Percentiles rank a stretch among this genome's conserved stretches.
These are phyloP conservation scores for Exutisphaerella laricina DNA, from an alignment of 2,329 filamentous ascomycete genomes.

Conservation along the genomic window DNA sequence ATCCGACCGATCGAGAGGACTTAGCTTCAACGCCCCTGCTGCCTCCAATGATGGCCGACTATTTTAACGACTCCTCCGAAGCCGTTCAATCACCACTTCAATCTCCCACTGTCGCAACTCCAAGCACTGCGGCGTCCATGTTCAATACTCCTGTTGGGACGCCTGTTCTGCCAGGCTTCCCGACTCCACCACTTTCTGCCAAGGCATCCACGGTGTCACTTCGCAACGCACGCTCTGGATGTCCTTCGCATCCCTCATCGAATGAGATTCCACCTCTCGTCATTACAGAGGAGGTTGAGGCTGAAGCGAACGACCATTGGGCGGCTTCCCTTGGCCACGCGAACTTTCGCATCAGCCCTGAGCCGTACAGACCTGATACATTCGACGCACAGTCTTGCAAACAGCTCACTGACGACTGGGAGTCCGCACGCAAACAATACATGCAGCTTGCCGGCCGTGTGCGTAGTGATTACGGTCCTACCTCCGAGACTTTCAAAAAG, in stretches of 20 bases:
- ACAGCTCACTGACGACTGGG: slow-evolving; percentile 72
- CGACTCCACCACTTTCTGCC: slow-evolving; percentile 69
- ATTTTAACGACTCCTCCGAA: slow-evolving; percentile 47
- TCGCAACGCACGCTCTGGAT: slow-evolving; percentile 42
- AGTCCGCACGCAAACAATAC: slow-evolving; percentile 76
- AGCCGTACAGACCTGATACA: slow-evolving; percentile 65
- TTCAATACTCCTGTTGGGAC: slow-evolving; percentile 45
- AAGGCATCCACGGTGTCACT: slow-evolving; percentile 76
- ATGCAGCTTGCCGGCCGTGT: slow-evolving; percentile 83
- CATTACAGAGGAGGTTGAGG: slow-evolving; percentile 34
- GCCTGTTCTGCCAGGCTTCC: slow-evolving; percentile 44
- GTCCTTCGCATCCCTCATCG: slow-evolving; percentile 43
- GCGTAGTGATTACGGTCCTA: slow-evolving; percentile 83
- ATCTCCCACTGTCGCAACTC: slow-evolving; percentile 71
- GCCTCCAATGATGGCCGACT: slow-evolving; percentile 68
- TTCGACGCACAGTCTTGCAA: slow-evolving; percentile 56
- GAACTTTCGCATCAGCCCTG: slow-evolving; percentile 82
- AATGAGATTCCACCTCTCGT: slow-evolving; percentile 60
- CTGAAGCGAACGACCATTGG: slow-evolving; percentile 57
- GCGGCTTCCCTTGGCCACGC: slow-evolving; percentile 80
- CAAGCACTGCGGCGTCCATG: slow-evolving; percentile 40
- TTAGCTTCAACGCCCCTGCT: slow-evolving; percentile 77
- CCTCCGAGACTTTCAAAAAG: slow-evolving; percentile 78
- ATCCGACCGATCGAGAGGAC: slow-evolving; percentile 49
- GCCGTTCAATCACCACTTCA: slow-evolving; percentile 74